Base-by-base conservation (phyloP, 225 moss, liverwort and hornwort species). In the Takakia lepidozioides region DNA sequence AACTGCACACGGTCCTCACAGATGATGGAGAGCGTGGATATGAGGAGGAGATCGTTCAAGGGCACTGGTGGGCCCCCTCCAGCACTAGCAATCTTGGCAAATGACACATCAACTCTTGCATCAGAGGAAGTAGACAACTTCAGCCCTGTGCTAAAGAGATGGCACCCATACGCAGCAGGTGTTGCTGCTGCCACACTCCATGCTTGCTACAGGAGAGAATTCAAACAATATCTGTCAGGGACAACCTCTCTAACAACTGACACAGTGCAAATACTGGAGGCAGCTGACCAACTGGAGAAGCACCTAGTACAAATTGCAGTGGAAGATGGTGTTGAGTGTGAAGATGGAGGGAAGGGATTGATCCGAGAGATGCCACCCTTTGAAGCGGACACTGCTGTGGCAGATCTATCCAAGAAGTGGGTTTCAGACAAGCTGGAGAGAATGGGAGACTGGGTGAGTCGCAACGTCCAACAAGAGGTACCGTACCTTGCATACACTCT, bases 401-500 rank as follows among this genome's bases (percentile, higher is more conserved):
- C 51, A 52, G 69, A 69, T 43, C 57, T 82, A 55, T 53, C 81
- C 53, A 64, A 66, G 56, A 90, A 84, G 56, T 98, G 95, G 95
- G 79, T 98, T 32, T 63, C 81, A 43, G 84, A 87, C 48, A 76
- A 69, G 8, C 59, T 98, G 56, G 81, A 69, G 40, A 82, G 71
- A 62, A 54, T 91, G 55, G 38, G 42, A 23, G 73, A 87, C 49
- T 91, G 91, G 87, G 91, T 78, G 21, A 84, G 81, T 58, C 80
- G 98, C 43, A 98, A 85, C 35, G 67, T 87, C 19, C 82, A 98
- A 42, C 84, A 83, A 61, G 98, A 98, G 93, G 93, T 93, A 69
- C n/a, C n/a, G n/a, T n/a, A n/a, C n/a, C n/a, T n/a, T n/a, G n/a
- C n/a, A n/a, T n/a, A 14, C n/a, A 6, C 32, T 11, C 7, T 32